Evolutionary conservation across 805 yeast species (phyloP).

Genomic region (Komagataella pseudopastoris): DNA sequence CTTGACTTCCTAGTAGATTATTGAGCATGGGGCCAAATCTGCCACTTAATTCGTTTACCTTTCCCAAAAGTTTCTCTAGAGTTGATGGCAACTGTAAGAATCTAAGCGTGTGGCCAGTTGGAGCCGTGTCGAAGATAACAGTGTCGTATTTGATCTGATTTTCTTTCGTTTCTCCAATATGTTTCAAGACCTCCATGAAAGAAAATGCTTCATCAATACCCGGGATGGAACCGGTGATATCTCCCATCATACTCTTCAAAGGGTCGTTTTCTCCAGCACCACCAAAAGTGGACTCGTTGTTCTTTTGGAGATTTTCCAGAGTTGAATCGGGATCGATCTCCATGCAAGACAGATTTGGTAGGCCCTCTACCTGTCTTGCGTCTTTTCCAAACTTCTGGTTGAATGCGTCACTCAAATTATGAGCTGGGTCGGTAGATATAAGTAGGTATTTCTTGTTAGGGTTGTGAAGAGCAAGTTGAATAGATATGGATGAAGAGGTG

Average conservation of each 20-base stretch:
- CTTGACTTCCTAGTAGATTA: constrained; percentile 54
- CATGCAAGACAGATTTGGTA: constrained; percentile 87
- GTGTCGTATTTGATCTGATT: constrained; percentile 53
- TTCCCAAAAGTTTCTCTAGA: constrained; percentile 72
- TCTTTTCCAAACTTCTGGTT: constrained; percentile 97
- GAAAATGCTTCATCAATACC: constrained; percentile 98
- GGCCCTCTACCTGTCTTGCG: constrained; percentile 86
- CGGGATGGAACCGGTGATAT: constrained; percentile 88
- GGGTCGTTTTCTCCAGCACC: constrained; percentile 45
- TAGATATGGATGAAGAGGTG: constrained; percentile 88
- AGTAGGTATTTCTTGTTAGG: constrained; percentile 72
- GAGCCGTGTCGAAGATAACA: constrained; percentile 97
- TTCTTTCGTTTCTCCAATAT: constrained; percentile 57
- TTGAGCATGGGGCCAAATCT: constrained; percentile 85
- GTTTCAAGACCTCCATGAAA: constrained; percentile 95
- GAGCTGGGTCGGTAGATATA: constrained; percentile 98
- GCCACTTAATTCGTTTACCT: constrained; percentile 76
- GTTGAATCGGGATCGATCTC: constrained; percentile 96
- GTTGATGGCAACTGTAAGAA: constrained; percentile 92
- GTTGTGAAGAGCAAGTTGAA: constrained; percentile 78
- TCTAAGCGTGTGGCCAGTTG: constrained; percentile 96
- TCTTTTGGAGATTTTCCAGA: constrained; percentile 67
- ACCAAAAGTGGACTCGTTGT: constrained; percentile 35
- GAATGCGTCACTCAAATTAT: constrained; percentile 92
- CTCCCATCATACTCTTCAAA: constrained; percentile 67